phyloP scores from a whole-genome alignment of 2,329 filamentous ascomycete genomes.

The Microthyrium microscopicum region DNA sequence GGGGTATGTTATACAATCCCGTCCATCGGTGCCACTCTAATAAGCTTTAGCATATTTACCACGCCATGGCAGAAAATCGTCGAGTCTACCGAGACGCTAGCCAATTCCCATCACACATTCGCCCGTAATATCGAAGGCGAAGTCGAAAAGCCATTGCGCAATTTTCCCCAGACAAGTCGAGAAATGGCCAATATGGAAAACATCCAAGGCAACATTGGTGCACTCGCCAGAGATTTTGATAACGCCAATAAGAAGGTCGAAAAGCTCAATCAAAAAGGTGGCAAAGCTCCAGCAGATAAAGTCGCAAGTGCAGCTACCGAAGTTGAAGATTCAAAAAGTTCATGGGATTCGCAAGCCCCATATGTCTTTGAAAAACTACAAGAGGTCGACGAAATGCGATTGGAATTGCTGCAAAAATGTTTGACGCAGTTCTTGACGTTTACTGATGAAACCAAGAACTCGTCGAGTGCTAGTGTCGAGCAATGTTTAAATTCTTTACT shows the following conservation, averaged over 20 bases:
- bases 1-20: slow-evolving; percentile 45
- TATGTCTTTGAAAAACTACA: slow-evolving; percentile 91
- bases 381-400: slow-evolving; percentile 69
- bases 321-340: slow-evolving; percentile 60
- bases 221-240: slow-evolving; percentile 72
- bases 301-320: slow-evolving; percentile 56
- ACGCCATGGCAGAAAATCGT: slow-evolving; percentile 80
- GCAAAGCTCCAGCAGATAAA: slow-evolving; percentile 59
- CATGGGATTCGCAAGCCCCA: slow-evolving; percentile 90
- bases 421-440: slow-evolving; percentile 88
- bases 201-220: slow-evolving; percentile 64
- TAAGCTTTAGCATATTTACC: slow-evolving; percentile 57
- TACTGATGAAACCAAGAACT: slow-evolving; percentile 73
- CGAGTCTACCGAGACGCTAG: slow-evolving; percentile 61
- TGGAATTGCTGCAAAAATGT: slow-evolving; percentile 79
- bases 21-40: background rate
- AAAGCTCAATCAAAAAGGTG: slow-evolving; percentile 64
- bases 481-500: slow-evolving; percentile 66
- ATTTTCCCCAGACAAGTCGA: slow-evolving; percentile 51
- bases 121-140: slow-evolving; percentile 73
- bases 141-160: slow-evolving; percentile 68
- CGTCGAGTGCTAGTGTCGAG: slow-evolving; percentile 56
- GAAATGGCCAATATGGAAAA: slow-evolving; percentile 69
- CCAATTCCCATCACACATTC: slow-evolving; percentile 67
- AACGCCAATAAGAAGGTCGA: slow-evolving; percentile 71